Percentiles rank a stretch among this genome's conserved stretches.
Evolutionary conservation across 1,139 yeast genomes (phyloP).

Genomic region (Blastobotrys proliferans): DNA sequence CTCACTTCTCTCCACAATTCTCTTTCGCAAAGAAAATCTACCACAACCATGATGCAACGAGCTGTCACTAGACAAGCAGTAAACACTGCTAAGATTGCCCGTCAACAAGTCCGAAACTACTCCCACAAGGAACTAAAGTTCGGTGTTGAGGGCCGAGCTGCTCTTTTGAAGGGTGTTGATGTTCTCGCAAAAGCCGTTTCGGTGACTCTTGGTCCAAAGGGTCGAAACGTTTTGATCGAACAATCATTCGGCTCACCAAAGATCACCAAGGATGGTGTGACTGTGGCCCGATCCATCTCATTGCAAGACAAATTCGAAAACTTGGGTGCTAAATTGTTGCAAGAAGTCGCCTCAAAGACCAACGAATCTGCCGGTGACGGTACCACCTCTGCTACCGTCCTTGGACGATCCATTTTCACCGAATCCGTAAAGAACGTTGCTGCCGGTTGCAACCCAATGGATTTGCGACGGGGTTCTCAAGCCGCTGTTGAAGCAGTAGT

Average conservation of each 20-base stretch:
- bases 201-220: constrained; percentile 97
- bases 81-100: constrained; percentile 19
- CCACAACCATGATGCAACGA: constrained; percentile 29
- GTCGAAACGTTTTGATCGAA: constrained; percentile 95
- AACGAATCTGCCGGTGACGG: constrained; percentile 99
- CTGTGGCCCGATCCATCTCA: constrained; percentile 87
- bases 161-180: constrained; percentile 92
- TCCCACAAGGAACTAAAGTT: constrained; percentile 95
- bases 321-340: constrained; percentile 92
- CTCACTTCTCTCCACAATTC: constrained; percentile 8
- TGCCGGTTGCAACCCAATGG: constrained; percentile 99
- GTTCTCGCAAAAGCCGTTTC: constrained; percentile 96
- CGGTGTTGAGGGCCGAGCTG: constrained; percentile 99
- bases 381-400: constrained; percentile 96
- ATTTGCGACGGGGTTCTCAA: constrained; percentile 96
- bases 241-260: constrained; percentile 97
- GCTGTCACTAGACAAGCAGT: constrained; percentile 26
- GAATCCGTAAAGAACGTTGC: constrained; percentile 98
- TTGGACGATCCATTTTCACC: constrained; percentile 95
- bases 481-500: constrained; percentile 98
- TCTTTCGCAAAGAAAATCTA: not conserved
- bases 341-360: constrained; percentile 97
- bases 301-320: constrained; percentile 93
- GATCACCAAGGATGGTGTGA: constrained; percentile 99
- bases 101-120: constrained; percentile 30